Evolutionary conservation across 2,329 filamentous ascomycete species (phyloP).

Genomic region (Trichoderma koningii): DNA sequence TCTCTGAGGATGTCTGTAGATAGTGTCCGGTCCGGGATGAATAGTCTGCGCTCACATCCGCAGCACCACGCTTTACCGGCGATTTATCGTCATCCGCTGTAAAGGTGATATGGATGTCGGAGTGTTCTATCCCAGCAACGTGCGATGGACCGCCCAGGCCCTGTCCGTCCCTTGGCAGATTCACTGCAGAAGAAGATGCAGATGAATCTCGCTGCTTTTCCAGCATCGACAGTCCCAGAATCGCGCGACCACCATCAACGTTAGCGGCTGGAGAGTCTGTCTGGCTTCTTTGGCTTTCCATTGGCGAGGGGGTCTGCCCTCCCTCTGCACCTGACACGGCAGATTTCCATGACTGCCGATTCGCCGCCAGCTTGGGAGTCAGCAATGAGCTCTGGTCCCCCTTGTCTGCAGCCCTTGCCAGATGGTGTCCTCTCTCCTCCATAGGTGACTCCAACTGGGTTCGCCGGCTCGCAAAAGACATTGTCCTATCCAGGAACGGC

Average conservation of each 20-base stretch:
- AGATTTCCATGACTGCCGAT: slow-evolving; percentile 27
- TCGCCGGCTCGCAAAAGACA: slow-evolving; percentile 48
- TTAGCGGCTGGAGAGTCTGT: not conserved
- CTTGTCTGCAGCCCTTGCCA: not conserved
- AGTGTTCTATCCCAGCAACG: not conserved
- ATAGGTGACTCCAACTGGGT: slow-evolving; percentile 39
- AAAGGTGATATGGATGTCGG: slow-evolving; percentile 25
- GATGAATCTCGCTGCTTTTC: not conserved
- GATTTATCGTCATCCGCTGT: not conserved
- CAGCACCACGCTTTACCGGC: not conserved
- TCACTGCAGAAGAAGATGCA: not conserved
- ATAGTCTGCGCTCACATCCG: not conserved
- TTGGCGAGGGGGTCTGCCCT: not conserved
- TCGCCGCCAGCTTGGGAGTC: slow-evolving; percentile 3
- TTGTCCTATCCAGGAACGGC: slow-evolving; percentile 58
- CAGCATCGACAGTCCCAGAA: slow-evolving; percentile 12
- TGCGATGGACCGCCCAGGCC: not conserved
- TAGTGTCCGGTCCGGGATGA: not conserved
- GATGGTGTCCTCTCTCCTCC: slow-evolving; percentile 26
- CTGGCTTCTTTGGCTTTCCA: not conserved
- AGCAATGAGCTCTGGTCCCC: not conserved
- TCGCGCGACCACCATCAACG: not conserved
- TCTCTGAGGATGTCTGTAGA: not conserved
- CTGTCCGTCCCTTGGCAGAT: not conserved
- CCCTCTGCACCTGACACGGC: not conserved